These are phyloP conservation scores for Ganoderma sinense DNA, from an alignment of 1,284 basidiomycete genomes.

Conservation along the genomic window DNA sequence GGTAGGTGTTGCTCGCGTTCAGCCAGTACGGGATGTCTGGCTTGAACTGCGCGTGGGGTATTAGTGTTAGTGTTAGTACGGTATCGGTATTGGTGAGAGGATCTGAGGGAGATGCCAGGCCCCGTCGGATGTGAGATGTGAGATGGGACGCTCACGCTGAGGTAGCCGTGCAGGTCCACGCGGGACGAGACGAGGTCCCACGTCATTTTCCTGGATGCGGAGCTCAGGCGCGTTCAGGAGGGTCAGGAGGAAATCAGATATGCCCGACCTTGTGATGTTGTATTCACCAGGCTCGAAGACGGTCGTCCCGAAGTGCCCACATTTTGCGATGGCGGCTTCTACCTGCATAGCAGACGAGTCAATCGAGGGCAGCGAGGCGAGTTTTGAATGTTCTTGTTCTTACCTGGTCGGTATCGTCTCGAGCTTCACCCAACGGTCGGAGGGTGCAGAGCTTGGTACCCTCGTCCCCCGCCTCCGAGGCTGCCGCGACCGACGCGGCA, in stretches of 20 bases:
- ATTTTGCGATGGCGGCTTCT: constrained; percentile 57
- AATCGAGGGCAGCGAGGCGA: background rate
- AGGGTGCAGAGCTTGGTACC: constrained; percentile 41
- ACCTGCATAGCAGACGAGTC: constrained; percentile 42
- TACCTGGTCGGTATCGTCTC: constrained; percentile 54
- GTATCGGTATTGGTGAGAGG: no score
- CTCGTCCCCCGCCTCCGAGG: background rate
- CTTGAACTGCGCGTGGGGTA: constrained; percentile 62
- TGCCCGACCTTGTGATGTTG: constrained; percentile 57
- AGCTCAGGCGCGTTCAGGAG: background rate
- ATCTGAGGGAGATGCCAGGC: no score
- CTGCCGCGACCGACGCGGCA: background rate
- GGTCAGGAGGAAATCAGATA: constrained; percentile 7
- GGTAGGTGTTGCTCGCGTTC: constrained; percentile 60
- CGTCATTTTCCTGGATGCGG: constrained; percentile 58
- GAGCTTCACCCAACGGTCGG: constrained; percentile 46
- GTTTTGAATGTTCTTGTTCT: constrained; percentile 8
- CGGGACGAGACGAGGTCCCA: constrained; percentile 60
- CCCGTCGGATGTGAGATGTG: background rate
- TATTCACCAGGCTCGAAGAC: constrained; percentile 52
- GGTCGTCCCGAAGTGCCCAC: constrained; percentile 60
- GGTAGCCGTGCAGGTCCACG: constrained; percentile 62
- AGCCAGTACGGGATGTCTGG: constrained; percentile 69
- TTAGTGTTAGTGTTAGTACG: no score
- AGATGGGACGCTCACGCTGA: constrained; percentile 51